These are phyloP conservation scores for Cercospora nicotianae DNA, from an alignment of 2,329 filamentous ascomycete species.

Conservation along the genomic window DNA sequence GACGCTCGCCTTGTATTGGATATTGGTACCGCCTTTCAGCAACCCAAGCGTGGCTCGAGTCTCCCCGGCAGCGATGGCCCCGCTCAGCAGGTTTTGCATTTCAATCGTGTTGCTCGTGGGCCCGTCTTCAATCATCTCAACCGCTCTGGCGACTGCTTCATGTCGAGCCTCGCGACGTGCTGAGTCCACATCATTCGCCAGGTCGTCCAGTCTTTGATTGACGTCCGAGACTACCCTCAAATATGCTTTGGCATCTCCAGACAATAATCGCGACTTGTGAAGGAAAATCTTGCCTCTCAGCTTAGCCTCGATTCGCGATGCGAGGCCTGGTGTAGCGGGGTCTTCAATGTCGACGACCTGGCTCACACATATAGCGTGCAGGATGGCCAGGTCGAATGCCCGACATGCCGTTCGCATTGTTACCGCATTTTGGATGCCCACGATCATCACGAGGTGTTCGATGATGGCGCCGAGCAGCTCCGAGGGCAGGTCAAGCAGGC, in stretches of 20 bases:
- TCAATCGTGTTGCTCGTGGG: background rate
- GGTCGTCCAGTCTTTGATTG: background rate
- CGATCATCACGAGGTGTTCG: conserved; percentile 7
- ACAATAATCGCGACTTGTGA: background rate
- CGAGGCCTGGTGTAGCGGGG: conserved; percentile 3
- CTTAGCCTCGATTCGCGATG: background rate
- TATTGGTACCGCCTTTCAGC: background rate
- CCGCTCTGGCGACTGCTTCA: conserved; percentile 4
- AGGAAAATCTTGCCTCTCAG: conserved; percentile 5
- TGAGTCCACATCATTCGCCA: background rate
- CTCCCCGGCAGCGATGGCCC: conserved; percentile 1
- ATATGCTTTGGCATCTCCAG: too few relatives aligned
- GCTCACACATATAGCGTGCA: conserved; percentile 13
- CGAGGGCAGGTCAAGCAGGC: background rate
- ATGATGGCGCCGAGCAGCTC: conserved; percentile 6
- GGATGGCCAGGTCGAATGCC: conserved; percentile 12
- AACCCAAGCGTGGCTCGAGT: background rate
- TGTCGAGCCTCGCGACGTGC: background rate
- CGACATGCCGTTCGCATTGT: conserved; percentile 4
- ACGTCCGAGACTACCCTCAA: conserved; percentile 1
- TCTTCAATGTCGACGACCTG: conserved; percentile 12
- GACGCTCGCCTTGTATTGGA: background rate
- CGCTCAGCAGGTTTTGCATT: conserved; percentile 10
- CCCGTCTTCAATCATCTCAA: background rate
- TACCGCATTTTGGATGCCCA: conserved; percentile 16